These are phyloP conservation scores for Penicillium goetzii DNA, from an alignment of 495 filamentous ascomycete species.

Conservation along the genomic window DNA sequence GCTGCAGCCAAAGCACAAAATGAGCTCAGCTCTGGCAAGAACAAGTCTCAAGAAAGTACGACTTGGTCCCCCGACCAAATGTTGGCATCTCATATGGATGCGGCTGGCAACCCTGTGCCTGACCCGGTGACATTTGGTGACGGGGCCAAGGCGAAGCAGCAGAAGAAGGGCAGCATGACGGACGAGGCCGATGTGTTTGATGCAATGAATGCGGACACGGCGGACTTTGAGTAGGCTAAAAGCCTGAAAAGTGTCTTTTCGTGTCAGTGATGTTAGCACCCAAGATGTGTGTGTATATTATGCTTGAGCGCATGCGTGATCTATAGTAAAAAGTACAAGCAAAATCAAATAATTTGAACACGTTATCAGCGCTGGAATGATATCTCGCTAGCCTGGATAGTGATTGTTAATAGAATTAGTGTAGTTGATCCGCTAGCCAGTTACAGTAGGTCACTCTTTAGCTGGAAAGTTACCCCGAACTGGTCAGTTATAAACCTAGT, in stretches of 20 bases:
- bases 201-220: constrained; percentile 36
- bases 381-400: background rate
- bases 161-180: constrained; percentile 14
- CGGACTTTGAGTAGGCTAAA: constrained; percentile 42
- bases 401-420: background rate
- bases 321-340: background rate
- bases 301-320: background rate
- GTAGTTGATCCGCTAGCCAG: background rate
- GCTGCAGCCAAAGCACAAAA: constrained; percentile 13
- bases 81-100: constrained; percentile 38
- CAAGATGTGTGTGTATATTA: background rate
- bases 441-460: no score
- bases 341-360: background rate
- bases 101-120: constrained; percentile 40
- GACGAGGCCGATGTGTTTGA: constrained; percentile 36
- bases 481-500: background rate
- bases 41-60: constrained; percentile 19
- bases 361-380: background rate
- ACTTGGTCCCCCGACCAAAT: constrained; percentile 36
- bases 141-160: constrained; percentile 23
- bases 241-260: background rate
- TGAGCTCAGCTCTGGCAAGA: constrained; percentile 12
- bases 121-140: constrained; percentile 33
- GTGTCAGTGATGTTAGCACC: background rate
- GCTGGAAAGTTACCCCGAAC: background rate